Conservation (phyloP, 352 stramenopile species). For the Thraustotheca clavata region DNA sequence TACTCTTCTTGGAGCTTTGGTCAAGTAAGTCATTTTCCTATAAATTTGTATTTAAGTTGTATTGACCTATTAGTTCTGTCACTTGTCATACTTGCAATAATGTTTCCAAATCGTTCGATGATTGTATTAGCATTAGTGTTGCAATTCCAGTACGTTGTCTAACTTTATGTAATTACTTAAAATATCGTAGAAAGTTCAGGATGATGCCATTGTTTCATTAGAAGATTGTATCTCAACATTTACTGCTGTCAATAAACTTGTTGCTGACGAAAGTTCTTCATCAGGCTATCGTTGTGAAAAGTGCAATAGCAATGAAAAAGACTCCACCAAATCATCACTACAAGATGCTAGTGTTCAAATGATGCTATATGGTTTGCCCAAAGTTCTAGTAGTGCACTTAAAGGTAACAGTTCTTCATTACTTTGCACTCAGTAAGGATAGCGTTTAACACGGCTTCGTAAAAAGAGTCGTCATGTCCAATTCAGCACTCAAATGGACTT, state of each 20-base stretch:
- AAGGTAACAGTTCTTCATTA: slow-evolving; percentile 36
- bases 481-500: slow-evolving; percentile 53
- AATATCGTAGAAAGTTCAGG: neutral
- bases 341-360: slow-evolving; percentile 50
- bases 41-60: neutral
- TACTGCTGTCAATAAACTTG: neutral
- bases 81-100: slow-evolving; percentile 2
- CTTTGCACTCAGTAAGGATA: neutral
- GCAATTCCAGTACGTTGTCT: neutral
- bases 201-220: neutral
- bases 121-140: slow-evolving; percentile 8
- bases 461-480: slow-evolving; percentile 58
- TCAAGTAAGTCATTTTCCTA: slow-evolving; percentile 11
- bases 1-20: neutral
- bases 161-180: neutral
- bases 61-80: slow-evolving; percentile 4
- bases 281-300: slow-evolving; percentile 9
- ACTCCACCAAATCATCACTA: slow-evolving; percentile 23
- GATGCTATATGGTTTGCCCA: slow-evolving; percentile 38
- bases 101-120: slow-evolving; percentile 14
- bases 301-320: neutral
- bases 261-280: neutral
- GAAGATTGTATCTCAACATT: slow-evolving; percentile 1
- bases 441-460: slow-evolving; percentile 22
- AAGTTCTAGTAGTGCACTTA: slow-evolving; percentile 58